Evolutionary conservation across 495 filamentous ascomycete genomes (phyloP).

Genomic region (Hypoxylon fuscum): DNA sequence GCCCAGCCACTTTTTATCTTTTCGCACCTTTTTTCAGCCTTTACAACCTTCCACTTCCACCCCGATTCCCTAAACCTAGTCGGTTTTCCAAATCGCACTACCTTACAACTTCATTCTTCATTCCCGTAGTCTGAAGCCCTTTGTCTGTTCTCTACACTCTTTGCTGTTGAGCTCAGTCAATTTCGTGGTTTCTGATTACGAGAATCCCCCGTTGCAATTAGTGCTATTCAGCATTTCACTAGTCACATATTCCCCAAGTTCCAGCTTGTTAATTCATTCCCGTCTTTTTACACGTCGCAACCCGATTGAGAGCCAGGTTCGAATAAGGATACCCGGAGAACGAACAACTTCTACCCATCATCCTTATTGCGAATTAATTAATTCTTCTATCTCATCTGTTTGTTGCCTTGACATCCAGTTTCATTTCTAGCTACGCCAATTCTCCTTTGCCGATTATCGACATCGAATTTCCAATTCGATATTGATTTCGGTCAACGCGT

Average conservation of each 20-base stretch:
- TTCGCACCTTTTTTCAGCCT: too few relatives aligned
- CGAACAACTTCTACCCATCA: too few relatives aligned
- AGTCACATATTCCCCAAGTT: too few relatives aligned
- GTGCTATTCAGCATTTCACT: constrained; percentile 8
- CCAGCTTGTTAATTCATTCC: too few relatives aligned
- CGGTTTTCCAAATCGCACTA: constrained; percentile 17
- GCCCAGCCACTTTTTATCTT: constrained; percentile 35
- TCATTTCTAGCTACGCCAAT: too few relatives aligned
- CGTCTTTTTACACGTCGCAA: too few relatives aligned
- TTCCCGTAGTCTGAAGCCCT: constrained; percentile 6
- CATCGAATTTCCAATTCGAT: not conserved
- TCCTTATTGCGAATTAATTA: too few relatives aligned
- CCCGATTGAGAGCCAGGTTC: too few relatives aligned
- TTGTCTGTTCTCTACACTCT: constrained; percentile 13
- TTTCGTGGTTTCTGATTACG: constrained; percentile 3
- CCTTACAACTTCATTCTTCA: constrained; percentile 12
- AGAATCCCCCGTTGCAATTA: constrained; percentile 2
- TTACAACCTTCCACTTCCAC: constrained; percentile 21
- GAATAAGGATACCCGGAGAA: too few relatives aligned
- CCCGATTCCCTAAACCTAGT: constrained; percentile 8
- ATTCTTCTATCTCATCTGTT: too few relatives aligned
- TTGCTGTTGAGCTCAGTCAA: constrained; percentile 11
- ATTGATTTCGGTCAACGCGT: not conserved
- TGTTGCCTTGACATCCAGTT: too few relatives aligned
- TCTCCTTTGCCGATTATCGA: not conserved